A percentile compares a stretch with the other conserved stretches of the same genome.
phyloP scores from a whole-genome alignment of 305 asterid species.

The Fraxinus ornus region DNA sequence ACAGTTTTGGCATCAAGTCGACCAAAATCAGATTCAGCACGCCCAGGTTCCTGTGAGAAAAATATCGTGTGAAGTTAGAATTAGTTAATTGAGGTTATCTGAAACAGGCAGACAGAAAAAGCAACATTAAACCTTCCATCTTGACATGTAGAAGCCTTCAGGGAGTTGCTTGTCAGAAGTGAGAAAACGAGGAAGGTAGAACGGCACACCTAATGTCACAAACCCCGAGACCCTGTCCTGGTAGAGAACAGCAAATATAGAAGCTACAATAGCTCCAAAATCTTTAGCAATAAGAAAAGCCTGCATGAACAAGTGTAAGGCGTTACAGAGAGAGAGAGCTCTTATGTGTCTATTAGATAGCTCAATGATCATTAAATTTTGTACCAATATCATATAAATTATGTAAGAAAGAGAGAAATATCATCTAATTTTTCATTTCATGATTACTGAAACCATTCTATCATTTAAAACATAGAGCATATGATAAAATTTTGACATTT shows the following conservation, averaged over 20 bases:
- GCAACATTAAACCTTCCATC: conserved; percentile 40
- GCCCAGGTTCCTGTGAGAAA: conserved; percentile 35
- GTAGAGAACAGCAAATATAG: conserved; percentile 44
- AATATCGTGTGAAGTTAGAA: neutral
- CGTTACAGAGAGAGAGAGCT: neutral
- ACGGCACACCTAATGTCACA: conserved; percentile 48
- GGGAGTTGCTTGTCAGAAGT: conserved; percentile 23
- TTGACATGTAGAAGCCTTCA: conserved; percentile 46
- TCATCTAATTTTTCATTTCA: neutral
- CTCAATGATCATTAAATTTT: neutral
- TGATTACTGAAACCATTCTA: neutral
- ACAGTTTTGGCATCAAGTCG: conserved; percentile 35
- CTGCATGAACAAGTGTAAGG: conserved; percentile 19
- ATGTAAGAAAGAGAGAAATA: neutral
- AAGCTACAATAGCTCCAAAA: conserved; percentile 37
- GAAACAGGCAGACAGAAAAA: neutral
- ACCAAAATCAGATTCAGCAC: conserved; percentile 43
- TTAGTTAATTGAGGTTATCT: neutral
- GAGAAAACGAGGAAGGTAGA: conserved; percentile 22
- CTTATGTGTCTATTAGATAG: neutral
- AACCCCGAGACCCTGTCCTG: conserved; percentile 45
- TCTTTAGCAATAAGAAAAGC: conserved; percentile 47
- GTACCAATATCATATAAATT: neutral
- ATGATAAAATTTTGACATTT: neutral
- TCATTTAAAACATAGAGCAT: neutral